These are phyloP conservation scores for Colletotrichum godetiae DNA, from an alignment of 2,329 filamentous ascomycete species.

Conservation along the genomic window DNA sequence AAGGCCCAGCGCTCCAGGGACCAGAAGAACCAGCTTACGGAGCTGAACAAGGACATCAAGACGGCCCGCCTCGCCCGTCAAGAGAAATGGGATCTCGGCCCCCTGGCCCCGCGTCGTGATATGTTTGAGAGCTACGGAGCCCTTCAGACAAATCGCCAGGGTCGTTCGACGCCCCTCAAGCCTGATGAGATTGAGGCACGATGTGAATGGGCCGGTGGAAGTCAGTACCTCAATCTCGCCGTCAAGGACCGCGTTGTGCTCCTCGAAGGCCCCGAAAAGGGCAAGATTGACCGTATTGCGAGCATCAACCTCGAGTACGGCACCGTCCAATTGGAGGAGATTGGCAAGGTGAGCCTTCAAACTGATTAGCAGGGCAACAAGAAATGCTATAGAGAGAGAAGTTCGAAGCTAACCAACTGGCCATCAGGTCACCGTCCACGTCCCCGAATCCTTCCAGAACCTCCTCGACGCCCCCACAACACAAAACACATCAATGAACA, in stretches of 20 bases:
- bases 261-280: slow-evolving; percentile 80
- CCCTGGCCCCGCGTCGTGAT: slow-evolving; percentile 82
- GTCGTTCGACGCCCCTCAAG: slow-evolving; percentile 47
- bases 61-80: slow-evolving; percentile 63
- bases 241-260: slow-evolving; percentile 85
- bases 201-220: slow-evolving; percentile 66
- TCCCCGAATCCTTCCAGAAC: slow-evolving; percentile 52
- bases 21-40: slow-evolving; percentile 48
- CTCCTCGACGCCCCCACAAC: slow-evolving; percentile 50
- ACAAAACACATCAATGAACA: slow-evolving; percentile 63
- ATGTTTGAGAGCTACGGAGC: slow-evolving; percentile 72
- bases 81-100: slow-evolving; percentile 84
- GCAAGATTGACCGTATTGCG: slow-evolving; percentile 82
- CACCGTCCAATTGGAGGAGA: slow-evolving; percentile 69
- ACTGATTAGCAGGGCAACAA: background rate
- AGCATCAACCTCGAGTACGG: slow-evolving; percentile 65
- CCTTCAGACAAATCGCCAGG: slow-evolving; percentile 46
- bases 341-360: slow-evolving; percentile 69
- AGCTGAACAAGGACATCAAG: slow-evolving; percentile 41
- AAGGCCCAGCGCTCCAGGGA: slow-evolving; percentile 46
- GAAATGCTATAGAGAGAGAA: background rate
- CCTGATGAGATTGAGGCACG: slow-evolving; percentile 53
- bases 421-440: slow-evolving; percentile 50
- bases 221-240: slow-evolving; percentile 70
- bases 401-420: slow-evolving; percentile 2